These are phyloP conservation scores for Boletus rubropictus DNA, from an alignment of 768 basidiomycete genomes.

Conservation along the genomic window DNA sequence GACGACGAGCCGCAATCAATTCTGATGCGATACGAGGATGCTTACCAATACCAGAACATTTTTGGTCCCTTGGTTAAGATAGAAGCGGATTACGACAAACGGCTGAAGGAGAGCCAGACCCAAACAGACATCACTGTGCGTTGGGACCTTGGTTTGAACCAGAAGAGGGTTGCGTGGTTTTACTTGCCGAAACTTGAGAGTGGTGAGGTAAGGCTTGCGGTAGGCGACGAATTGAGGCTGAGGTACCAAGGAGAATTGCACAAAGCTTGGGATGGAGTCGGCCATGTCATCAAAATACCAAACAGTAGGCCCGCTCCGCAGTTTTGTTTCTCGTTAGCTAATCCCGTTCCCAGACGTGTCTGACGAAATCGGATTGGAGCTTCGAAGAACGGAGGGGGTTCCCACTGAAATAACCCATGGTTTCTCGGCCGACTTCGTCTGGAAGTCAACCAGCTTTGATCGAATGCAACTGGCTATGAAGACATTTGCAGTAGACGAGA, in stretches of 20 bases:
- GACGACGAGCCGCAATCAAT: constrained; percentile 97
- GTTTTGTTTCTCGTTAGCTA: neutral
- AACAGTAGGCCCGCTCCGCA: constrained; percentile 64
- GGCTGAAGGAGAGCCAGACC: constrained; percentile 96
- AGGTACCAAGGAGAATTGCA: constrained; percentile 86
- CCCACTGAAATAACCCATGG: constrained; percentile 92
- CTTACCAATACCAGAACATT: constrained; percentile 99
- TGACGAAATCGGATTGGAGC: constrained; percentile 94
- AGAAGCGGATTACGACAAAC: constrained; percentile 98
- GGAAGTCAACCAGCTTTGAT: constrained; percentile 99
- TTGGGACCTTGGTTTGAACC: constrained; percentile 98
- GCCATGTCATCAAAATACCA: constrained; percentile 98
- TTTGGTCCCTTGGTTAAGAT: constrained; percentile 99
- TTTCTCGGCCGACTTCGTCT: constrained; percentile 97
- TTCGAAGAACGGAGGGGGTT: constrained; percentile 85
- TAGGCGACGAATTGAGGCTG: constrained; percentile 90
- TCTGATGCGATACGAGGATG: constrained; percentile 89
- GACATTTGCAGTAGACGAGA: constrained; percentile 98
- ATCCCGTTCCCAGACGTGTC: constrained; percentile 69
- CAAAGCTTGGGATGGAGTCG: constrained; percentile 95
- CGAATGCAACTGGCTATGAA: constrained; percentile 99
- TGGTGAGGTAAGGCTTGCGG: constrained; percentile 93
- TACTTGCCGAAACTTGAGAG: constrained; percentile 93
- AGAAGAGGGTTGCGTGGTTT: constrained; percentile 99
- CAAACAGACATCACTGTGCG: constrained; percentile 94